Conservation (phyloP, 2,329 filamentous ascomycete species). For the Ophiocordyceps camponoti-floridani region DNA sequence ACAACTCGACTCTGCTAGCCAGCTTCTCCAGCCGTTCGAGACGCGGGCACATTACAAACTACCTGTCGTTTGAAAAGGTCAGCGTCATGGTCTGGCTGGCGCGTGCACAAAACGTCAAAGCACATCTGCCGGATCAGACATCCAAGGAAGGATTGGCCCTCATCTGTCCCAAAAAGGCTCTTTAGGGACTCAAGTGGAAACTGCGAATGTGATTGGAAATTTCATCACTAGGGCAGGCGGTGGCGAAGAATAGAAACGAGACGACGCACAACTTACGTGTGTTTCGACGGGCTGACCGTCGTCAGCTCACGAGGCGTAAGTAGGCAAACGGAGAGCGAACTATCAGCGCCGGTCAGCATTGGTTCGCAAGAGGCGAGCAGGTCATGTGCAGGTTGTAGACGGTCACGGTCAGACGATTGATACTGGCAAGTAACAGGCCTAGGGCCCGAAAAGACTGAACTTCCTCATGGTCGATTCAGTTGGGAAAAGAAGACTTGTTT, state of each 20-base stretch:
- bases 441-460: conserved; percentile 42
- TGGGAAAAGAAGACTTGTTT: conserved; percentile 68
- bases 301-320: too few relatives aligned
- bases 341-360: neutral
- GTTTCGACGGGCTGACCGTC: neutral
- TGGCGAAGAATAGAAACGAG: neutral
- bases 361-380: neutral
- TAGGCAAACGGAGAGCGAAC: neutral
- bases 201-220: conserved; percentile 64
- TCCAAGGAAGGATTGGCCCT: conserved; percentile 58
- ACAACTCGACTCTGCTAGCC: too few relatives aligned
- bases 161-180: conserved; percentile 55
- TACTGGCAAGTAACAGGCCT: conserved; percentile 86
- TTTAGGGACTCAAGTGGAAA: conserved; percentile 63
- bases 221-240: conserved; percentile 41
- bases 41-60: neutral
- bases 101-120: neutral
- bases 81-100: conserved; percentile 4
- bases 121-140: conserved; percentile 44
- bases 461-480: conserved; percentile 81
- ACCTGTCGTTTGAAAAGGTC: conserved; percentile 3
- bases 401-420: conserved; percentile 49
- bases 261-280: conserved; percentile 1
- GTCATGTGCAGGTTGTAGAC: conserved; percentile 1
- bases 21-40: too few relatives aligned